phyloP scores from a whole-genome alignment of 1,139 yeast species.

The Yamadazyma conglobata region DNA sequence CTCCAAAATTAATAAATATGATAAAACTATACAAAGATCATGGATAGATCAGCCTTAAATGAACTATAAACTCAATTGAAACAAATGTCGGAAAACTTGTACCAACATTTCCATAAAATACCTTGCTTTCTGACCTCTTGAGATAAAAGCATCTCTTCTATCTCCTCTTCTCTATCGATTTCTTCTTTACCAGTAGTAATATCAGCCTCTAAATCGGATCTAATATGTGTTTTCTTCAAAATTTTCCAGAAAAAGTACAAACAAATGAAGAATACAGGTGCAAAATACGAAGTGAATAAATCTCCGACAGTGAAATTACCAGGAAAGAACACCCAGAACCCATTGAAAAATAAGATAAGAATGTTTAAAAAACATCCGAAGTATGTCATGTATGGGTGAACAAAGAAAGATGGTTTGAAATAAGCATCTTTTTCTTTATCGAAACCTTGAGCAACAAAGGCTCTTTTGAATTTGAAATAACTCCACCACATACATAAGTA shows the following conservation, averaged over 20 bases:
- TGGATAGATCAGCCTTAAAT: too few species aligned
- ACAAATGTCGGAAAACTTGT: conserved; percentile 15
- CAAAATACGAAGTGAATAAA: conserved; percentile 40
- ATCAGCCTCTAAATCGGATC: conserved; percentile 33
- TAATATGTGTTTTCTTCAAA: conserved; percentile 29
- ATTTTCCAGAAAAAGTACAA: conserved; percentile 35
- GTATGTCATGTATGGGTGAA: conserved; percentile 33
- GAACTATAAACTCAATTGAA: conserved; percentile 10
- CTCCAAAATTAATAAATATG: too few species aligned
- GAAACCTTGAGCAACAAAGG: conserved; percentile 31
- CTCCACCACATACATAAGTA: conserved; percentile 49
- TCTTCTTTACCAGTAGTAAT: conserved; percentile 33
- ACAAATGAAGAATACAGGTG: conserved; percentile 29
- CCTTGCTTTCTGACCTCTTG: conserved; percentile 20
- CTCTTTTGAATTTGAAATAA: conserved; percentile 38
- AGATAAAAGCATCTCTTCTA: conserved; percentile 20
- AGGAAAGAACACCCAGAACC: conserved; percentile 43
- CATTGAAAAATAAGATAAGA: conserved; percentile 34
- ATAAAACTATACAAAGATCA: too few species aligned
- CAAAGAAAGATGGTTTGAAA: conserved; percentile 24
- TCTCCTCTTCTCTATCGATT: conserved; percentile 33
- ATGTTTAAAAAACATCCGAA: conserved; percentile 26
- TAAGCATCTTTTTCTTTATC: conserved; percentile 20
- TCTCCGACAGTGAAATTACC: conserved; percentile 33
- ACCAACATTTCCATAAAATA: conserved; percentile 16